Conservation (phyloP, 805 yeast species). For the Kuraishia molischiana region DNA sequence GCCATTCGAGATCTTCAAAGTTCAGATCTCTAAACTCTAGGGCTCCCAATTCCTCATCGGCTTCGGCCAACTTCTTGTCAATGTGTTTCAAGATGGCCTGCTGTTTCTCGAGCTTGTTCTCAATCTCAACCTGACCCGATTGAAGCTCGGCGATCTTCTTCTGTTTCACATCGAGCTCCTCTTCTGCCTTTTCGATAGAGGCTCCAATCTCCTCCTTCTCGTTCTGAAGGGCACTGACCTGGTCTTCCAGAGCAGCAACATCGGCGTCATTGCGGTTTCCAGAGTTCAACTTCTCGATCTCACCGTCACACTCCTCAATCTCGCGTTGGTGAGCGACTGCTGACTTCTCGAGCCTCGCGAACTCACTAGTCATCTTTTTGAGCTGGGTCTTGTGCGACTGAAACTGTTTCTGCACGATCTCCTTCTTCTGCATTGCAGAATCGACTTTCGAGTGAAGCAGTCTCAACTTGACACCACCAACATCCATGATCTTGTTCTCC, state of each 20-base stretch:
- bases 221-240: conserved; percentile 18
- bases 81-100: conserved; percentile 26
- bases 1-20: conserved; percentile 39
- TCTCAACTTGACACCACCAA: conserved; percentile 82
- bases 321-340: conserved; percentile 39
- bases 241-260: conserved; percentile 20
- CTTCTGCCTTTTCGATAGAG: conserved; percentile 31
- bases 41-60: conserved; percentile 28
- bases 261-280: conserved; percentile 1
- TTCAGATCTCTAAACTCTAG: conserved; percentile 44
- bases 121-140: conserved; percentile 58
- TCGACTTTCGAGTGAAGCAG: conserved; percentile 77
- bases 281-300: conserved; percentile 22
- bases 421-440: conserved; percentile 58
- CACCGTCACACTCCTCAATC: conserved; percentile 17
- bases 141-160: conserved; percentile 44
- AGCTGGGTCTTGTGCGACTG: conserved; percentile 45
- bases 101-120: conserved; percentile 52
- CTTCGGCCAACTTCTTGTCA: conserved; percentile 26
- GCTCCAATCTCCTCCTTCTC: conserved; percentile 30
- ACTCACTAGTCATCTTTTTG: conserved; percentile 55
- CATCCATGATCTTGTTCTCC: conserved; percentile 74
- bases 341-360: conserved; percentile 41
- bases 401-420: conserved; percentile 44
- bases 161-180: conserved; percentile 26